A percentile compares a stretch with the other conserved stretches of the same genome.
phyloP scores from a whole-genome alignment of 192 early-diverging fungal species.

The Paraglomus brasilianum region DNA sequence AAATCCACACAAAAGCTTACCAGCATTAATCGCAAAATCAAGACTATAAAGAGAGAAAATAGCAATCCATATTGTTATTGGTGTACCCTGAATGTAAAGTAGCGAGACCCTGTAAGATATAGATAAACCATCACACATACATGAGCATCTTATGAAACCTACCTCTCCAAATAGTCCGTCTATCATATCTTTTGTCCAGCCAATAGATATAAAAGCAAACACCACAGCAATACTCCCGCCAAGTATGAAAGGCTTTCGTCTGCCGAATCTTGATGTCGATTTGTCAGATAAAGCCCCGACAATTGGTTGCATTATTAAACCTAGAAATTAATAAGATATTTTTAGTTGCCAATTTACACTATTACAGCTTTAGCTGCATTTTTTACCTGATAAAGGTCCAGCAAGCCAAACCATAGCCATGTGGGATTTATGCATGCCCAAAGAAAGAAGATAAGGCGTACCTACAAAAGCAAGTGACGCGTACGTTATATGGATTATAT shows the following conservation, averaged over 20 bases:
- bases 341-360: slow-evolving; percentile 2
- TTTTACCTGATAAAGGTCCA: slow-evolving; percentile 74
- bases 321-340: slow-evolving; percentile 32
- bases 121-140: neutral
- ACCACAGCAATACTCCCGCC: slow-evolving; percentile 68
- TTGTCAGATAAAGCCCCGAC: slow-evolving; percentile 83
- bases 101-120: slow-evolving; percentile 16
- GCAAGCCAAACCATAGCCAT: slow-evolving; percentile 95
- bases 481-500: neutral
- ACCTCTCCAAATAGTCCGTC: slow-evolving; percentile 32
- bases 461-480: slow-evolving; percentile 40
- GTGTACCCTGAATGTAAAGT: slow-evolving; percentile 33
- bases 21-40: slow-evolving; percentile 91
- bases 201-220: slow-evolving; percentile 64
- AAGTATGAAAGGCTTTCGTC: slow-evolving; percentile 84
- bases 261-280: slow-evolving; percentile 69
- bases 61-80: slow-evolving; percentile 61
- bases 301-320: slow-evolving; percentile 76
- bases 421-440: slow-evolving; percentile 78
- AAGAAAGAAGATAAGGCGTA: slow-evolving; percentile 80
- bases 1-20: slow-evolving; percentile 33
- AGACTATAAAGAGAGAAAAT: slow-evolving; percentile 82
- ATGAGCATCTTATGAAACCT: neutral
- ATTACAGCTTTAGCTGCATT: neutral
- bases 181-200: slow-evolving; percentile 79